Evolutionary conservation across 225 moss, liverwort and hornwort genomes (phyloP).

Genomic region (Rhytidiadelphus loreus): DNA sequence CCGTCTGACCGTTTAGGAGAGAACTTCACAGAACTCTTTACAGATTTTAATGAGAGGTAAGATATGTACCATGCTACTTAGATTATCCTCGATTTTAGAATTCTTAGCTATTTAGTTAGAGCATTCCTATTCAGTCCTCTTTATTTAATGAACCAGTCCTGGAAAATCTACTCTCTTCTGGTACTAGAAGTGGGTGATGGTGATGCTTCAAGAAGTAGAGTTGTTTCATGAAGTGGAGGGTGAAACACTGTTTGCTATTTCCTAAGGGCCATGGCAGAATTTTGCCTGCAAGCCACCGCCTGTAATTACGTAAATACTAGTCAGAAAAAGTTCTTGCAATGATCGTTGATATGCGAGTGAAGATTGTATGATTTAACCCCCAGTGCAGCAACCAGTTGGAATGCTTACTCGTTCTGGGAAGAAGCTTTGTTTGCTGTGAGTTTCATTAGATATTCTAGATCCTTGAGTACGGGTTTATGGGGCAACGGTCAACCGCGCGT

Average conservation of each 20-base stretch:
- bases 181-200: neutral
- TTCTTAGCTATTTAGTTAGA: neutral
- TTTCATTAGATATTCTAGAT: neutral
- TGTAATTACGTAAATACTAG: neutral
- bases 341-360: neutral
- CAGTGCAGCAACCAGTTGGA: neutral
- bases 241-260: neutral
- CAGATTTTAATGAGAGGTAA: constrained; percentile 91
- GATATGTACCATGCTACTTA: neutral
- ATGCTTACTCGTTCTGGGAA: neutral
- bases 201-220: neutral
- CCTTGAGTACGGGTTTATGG: neutral
- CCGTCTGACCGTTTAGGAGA: constrained; percentile 97
- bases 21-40: constrained; percentile 86
- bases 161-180: neutral
- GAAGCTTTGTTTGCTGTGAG: neutral
- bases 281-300: neutral
- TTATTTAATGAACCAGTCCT: neutral
- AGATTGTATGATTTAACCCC: neutral
- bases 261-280: neutral
- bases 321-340: neutral
- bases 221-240: neutral
- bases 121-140: neutral
- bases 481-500: neutral
- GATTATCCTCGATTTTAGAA: neutral